Conservation (phyloP, 441 rosid species). For the Kokia cookei region DNA sequence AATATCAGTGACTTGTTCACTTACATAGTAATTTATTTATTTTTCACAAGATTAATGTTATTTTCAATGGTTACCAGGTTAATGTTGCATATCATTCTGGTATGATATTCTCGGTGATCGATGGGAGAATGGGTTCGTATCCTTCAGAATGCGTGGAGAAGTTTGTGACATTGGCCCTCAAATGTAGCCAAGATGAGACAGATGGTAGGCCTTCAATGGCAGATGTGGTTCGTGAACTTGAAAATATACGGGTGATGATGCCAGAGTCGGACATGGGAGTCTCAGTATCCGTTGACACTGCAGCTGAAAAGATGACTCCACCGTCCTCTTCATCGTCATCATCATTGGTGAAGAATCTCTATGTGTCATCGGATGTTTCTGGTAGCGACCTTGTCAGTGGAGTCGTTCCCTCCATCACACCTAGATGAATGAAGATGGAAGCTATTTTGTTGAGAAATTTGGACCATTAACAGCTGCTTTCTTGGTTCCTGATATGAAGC, state of each 20-base stretch:
- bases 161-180: conserved; percentile 67
- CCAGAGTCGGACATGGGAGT: conserved; percentile 41
- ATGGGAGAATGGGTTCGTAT: conserved; percentile 83
- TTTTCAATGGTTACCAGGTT: conserved; percentile 19
- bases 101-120: conserved; percentile 67
- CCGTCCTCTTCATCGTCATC: conserved; percentile 23
- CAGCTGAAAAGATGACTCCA: not conserved
- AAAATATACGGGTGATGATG: conserved; percentile 54
- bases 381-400: conserved; percentile 93
- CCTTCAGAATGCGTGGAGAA: conserved; percentile 79
- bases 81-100: conserved; percentile 60
- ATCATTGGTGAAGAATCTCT: conserved; percentile 14
- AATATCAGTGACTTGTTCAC: not conserved
- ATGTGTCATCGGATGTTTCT: conserved; percentile 63
- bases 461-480: not conserved
- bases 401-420: conserved; percentile 55
- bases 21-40: not conserved
- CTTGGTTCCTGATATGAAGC: not conserved
- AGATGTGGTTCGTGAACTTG: conserved; percentile 84
- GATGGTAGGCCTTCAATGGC: conserved; percentile 84
- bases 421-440: conserved; percentile 40
- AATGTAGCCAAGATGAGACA: conserved; percentile 49
- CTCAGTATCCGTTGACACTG: not conserved
- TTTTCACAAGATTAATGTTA: not conserved
- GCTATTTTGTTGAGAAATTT: not conserved